phyloP scores from a whole-genome alignment of 306 rosid genomes.

The Gynostemma pentaphyllum region DNA sequence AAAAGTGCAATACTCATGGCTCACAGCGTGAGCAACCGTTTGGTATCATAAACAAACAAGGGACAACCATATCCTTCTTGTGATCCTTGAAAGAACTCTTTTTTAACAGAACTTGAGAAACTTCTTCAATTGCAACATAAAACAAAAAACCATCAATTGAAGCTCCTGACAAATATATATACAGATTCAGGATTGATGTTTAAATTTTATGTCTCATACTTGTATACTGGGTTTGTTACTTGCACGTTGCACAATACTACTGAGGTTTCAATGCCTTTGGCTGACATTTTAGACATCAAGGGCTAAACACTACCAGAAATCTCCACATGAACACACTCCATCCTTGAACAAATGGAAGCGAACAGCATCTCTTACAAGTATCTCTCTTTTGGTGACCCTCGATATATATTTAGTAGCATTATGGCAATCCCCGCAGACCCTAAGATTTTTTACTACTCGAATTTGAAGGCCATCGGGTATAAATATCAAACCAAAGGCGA shows the following conservation, averaged over 20 bases:
- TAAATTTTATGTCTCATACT: neutral
- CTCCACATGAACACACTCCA: conserved; percentile 80
- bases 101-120: neutral
- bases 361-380: conserved; percentile 77
- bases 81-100: neutral
- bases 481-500: conserved; percentile 80
- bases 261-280: neutral
- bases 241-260: neutral
- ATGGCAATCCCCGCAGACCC: conserved; percentile 90
- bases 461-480: conserved; percentile 60
- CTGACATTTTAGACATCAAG: neutral
- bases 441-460: conserved; percentile 66
- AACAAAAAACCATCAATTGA: neutral
- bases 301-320: conserved; percentile 56
- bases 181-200: neutral
- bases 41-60: too few species aligned
- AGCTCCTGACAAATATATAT: neutral
- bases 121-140: neutral
- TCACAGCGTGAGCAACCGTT: too few species aligned
- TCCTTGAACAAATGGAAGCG: conserved; percentile 86
- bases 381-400: conserved; percentile 73
- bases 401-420: conserved; percentile 87
- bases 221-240: neutral
- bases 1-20: neutral
- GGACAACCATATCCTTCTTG: neutral